Base-by-base conservation (phyloP, 2,329 filamentous ascomycete species). In the Claviceps africana region DNA sequence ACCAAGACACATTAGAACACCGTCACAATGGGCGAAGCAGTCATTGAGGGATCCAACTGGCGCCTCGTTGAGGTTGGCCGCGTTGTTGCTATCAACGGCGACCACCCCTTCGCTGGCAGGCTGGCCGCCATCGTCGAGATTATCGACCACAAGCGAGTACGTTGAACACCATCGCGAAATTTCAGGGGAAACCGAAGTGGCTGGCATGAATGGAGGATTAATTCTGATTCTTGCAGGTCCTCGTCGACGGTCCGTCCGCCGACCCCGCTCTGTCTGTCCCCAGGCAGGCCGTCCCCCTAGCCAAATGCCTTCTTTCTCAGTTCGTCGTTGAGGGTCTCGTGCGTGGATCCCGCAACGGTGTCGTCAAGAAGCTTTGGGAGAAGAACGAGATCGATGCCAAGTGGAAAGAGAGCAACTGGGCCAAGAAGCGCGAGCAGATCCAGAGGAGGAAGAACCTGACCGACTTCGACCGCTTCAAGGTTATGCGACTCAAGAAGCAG, bases 381-480 rank as follows among this genome's bases (percentile, higher is more conserved):
- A 85, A 88, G 77, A 77, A 82, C 65, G 86, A 88, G 71, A 88
- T 98, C 68, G 93, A 98, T 71, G 73, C 81, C 71, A 94, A 94
- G 80, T 97, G 89, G 86, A 82, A 84, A 70, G 80, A 87, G 76
- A 90, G 82, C 79, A 82, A 82, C 73, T 95, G 86, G 84, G 88
- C 90, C 68, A 93, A 98, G 88, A 90, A 88, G 82, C 83, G 86
- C 70, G 82, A 83, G 64, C 85, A 88, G 76, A 80, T 81, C 66
- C 80, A 87, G 74, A 86, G 88, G 78, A 86, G 93, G 80, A 86
- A 85, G 78, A 82, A 82, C 67, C 80, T 98, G 63, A 94, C 85
- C 75, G 93, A 98, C 82, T 98, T 98, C 71, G 93, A 98, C 81
- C 86, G 93, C 74, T 98, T 97, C 88, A 96, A 98, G 87, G 93